Evolutionary conservation across 2,329 filamentous ascomycete species (phyloP), one percentile per base, ranked within the genome.

Genomic region (Penicillium sp.): DNA sequence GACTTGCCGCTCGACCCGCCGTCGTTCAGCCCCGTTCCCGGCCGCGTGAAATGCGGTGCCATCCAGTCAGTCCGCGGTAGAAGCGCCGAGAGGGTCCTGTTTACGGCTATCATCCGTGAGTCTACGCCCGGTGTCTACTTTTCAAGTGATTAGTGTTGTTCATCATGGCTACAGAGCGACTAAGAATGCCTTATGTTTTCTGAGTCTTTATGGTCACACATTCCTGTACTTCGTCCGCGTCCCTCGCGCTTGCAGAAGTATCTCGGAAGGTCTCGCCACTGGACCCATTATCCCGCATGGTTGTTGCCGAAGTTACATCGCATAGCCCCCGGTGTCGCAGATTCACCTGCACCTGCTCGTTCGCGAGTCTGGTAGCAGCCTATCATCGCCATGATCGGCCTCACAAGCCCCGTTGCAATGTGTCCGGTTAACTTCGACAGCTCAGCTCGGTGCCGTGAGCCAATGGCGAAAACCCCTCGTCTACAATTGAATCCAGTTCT

Each of bases 391-490:
- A 32, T 54, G 36, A 26, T 54, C 47, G 47, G 45, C 38, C 49
- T 52, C 49, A 52, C 42, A 44, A 37, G 39, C 46, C 47, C 39
- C 33, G 40, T 28, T 40, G n/a, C 8, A 43, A 41, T 46, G 5
- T 32, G 49, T 29, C 47, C 26, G 24, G 40, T 49, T 35, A 54
- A 42, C 42, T 26, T 45, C 39, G 46, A 49, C 38, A 42, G 36
- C 24, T 49, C 13, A 42, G 27, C 12, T 28, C 41, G 26, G 43
- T 48, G 7, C 51, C 51, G 34, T 13, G n/a, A 41, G 42, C 52
- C 26, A 51, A 54, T 51, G 44, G 52, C 48, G 40, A 51, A 54
- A 49, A 51, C 47, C 37, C 46, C 43, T 43, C 37, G 50, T 6
- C 39, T 34, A 39, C 37, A n/a, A 40, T 41, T 33, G 7, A 34